Evolutionary conservation across 768 basidiomycete genomes (phyloP), one percentile per base, ranked within the genome.

Genomic region (Candolleomyces efflorescens): DNA sequence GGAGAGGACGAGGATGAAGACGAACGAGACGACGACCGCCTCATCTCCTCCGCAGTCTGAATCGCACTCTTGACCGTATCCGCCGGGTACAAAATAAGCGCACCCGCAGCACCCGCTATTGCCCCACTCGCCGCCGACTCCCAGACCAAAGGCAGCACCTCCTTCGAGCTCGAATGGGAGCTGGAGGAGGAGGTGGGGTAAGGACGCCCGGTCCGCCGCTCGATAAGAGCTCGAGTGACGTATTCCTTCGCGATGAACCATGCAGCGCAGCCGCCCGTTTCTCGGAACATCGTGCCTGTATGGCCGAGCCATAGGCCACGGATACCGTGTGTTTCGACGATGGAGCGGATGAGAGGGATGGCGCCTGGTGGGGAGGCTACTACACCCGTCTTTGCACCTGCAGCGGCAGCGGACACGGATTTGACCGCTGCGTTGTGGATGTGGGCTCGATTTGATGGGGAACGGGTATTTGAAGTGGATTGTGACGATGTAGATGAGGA

Each of bases 11-110:
- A n/a, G n/a, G n/a, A n/a, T n/a, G n/a, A n/a, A n/a, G n/a, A n/a
- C 32, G 32, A 32, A 2, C 32, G 32, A 5, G 32, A 32, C 2
- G 32, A 5, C 2, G 32, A 32, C 50, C 50, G 62, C 10, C 86
- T 78, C 53, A 94, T 78, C 71, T 97, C 95, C 54, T 90, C 89
- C 69, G 89, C 90, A 0, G 96, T 98, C 78, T 98, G 96, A 68
- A 98, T 91, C 58, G 92, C 82, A 61, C 89, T 91, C 79, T 98
- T 98, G 65, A 98, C 82, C 26, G 91, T 90, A 72, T 98, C 96
- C 3, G 94, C 94, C 0, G 96, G 96, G 78, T 95, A 98, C 53
- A 96, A 78, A n/a, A 91, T 80, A 65, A 95, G 73, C 62, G 91
- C 94, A 73, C 91, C 96, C 47, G 82, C 78, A 3, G 88, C 86